A percentile compares a stretch with the other conserved stretches of the same genome.
phyloP scores from a whole-genome alignment of 1,139 yeast genomes.

The Sugiyamaella pinicola region DNA sequence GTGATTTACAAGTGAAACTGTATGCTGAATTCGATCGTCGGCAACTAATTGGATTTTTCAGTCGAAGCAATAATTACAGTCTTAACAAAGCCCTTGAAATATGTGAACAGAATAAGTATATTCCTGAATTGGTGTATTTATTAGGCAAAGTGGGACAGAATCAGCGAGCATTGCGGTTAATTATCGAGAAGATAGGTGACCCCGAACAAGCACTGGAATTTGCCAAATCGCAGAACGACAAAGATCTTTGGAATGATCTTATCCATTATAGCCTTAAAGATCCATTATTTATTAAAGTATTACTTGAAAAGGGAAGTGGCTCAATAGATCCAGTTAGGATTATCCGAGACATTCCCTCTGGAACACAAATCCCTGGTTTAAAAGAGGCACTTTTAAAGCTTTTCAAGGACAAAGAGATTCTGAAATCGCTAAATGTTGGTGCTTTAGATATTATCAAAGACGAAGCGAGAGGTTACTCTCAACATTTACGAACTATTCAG shows the following conservation, averaged over 20 bases:
- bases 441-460: constrained; percentile 63
- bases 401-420: constrained; percentile 65
- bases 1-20: constrained; percentile 64
- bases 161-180: constrained; percentile 70
- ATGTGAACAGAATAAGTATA: constrained; percentile 57
- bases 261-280: constrained; percentile 69
- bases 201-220: constrained; percentile 81
- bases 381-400: constrained; percentile 63
- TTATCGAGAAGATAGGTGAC: constrained; percentile 74
- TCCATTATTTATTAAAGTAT: constrained; percentile 72
- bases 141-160: constrained; percentile 84
- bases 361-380: constrained; percentile 66
- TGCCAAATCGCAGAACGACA: constrained; percentile 71
- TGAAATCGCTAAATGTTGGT: constrained; percentile 57
- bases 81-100: constrained; percentile 66
- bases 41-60: constrained; percentile 58
- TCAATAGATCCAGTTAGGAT: constrained; percentile 70
- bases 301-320: constrained; percentile 65
- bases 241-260: constrained; percentile 77
- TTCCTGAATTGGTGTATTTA: constrained; percentile 76
- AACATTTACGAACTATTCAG: constrained; percentile 26
- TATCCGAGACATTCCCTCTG: constrained; percentile 62
- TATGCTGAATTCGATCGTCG: constrained; percentile 62
- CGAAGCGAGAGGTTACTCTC: constrained; percentile 50
- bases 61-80: constrained; percentile 59